Conservation (phyloP, 192 early-diverging fungal genomes). For the Coemansia sp. region DNA sequence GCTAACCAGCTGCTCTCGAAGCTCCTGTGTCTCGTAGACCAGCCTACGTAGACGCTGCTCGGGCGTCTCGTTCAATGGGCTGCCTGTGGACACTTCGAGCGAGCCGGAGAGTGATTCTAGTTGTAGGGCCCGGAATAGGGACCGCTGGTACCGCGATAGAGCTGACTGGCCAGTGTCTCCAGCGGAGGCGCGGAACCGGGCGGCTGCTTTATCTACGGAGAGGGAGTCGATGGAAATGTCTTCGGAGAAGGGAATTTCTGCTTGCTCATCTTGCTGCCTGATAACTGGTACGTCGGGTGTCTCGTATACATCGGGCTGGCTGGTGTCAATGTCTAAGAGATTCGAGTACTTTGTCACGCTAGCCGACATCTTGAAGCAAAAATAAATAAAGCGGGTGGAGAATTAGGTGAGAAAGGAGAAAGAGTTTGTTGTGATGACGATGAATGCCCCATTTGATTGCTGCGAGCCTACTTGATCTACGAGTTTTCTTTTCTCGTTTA, state of each 20-base stretch:
- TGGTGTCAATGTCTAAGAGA: conserved; percentile 73
- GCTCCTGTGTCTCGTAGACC: conserved; percentile 81
- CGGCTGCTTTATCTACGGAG: conserved; percentile 12
- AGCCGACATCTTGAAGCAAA: conserved; percentile 27
- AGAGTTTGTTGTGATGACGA: not conserved
- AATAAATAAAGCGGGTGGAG: not conserved
- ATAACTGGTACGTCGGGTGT: conserved; percentile 60
- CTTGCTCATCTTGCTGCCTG: conserved; percentile 3
- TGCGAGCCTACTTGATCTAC: not conserved
- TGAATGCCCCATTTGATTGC: not conserved
- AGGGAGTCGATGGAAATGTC: conserved; percentile 26
- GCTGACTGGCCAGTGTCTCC: conserved; percentile 27
- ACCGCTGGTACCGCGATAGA: conserved; percentile 38
- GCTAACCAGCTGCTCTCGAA: conserved; percentile 61
- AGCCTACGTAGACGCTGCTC: conserved; percentile 76
- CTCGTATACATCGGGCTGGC: conserved; percentile 82
- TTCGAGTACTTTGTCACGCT: conserved; percentile 69
- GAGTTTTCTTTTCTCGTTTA: not conserved
- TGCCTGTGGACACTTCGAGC: not conserved
- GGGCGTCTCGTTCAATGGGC: conserved; percentile 66
- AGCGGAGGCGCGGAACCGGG: conserved; percentile 32
- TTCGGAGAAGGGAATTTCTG: conserved; percentile 24
- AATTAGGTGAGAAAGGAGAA: not conserved
- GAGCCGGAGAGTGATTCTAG: conserved; percentile 30
- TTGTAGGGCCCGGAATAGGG: conserved; percentile 44